Percentiles rank a stretch among this genome's conserved stretches.
These are phyloP conservation scores for Taphrina populina DNA, from an alignment of 1,139 yeast species.

Conservation along the genomic window DNA sequence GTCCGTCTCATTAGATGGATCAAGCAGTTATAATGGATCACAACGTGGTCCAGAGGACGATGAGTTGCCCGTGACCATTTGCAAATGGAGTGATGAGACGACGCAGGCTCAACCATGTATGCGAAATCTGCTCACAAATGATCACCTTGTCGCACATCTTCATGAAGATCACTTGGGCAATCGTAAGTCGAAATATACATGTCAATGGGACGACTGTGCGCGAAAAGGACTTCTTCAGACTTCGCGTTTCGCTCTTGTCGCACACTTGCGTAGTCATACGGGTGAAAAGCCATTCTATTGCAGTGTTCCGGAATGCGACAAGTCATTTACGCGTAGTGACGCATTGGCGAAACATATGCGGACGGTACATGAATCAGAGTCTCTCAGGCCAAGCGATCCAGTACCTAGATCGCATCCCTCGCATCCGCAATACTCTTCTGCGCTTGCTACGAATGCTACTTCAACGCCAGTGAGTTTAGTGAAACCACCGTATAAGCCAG, in stretches of 20 bases:
- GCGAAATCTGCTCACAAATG: constrained; percentile 7
- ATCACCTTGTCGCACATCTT: constrained; percentile 21
- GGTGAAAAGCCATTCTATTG: constrained; percentile 70
- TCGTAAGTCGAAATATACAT: constrained; percentile 52
- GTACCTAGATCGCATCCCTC: constrained; percentile 36
- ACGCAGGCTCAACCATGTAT: constrained; percentile 7
- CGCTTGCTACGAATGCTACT: constrained; percentile 29
- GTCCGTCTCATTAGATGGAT: constrained; percentile 16
- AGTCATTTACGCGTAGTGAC: constrained; percentile 59
- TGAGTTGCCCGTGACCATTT: constrained; percentile 25
- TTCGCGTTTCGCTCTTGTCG: constrained; percentile 58
- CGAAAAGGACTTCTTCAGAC: constrained; percentile 58
- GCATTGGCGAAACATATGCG: constrained; percentile 65
- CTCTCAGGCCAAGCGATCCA: constrained; percentile 35
- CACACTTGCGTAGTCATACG: constrained; percentile 66
- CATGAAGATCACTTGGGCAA: constrained; percentile 46
- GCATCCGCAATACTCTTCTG: constrained; percentile 35
- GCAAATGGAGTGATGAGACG: constrained; percentile 23
- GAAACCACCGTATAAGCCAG: neutral
- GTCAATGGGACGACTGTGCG: constrained; percentile 64
- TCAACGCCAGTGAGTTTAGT: neutral
- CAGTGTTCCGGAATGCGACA: constrained; percentile 66
- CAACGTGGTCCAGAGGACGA: constrained; percentile 21
- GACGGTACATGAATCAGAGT: constrained; percentile 57
- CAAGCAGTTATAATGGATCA: constrained; percentile 16